A percentile compares a stretch with the other conserved stretches of the same genome.
Evolutionary conservation across 1,284 basidiomycete genomes (phyloP).

Genomic region (Ceratobasidium sp.): DNA sequence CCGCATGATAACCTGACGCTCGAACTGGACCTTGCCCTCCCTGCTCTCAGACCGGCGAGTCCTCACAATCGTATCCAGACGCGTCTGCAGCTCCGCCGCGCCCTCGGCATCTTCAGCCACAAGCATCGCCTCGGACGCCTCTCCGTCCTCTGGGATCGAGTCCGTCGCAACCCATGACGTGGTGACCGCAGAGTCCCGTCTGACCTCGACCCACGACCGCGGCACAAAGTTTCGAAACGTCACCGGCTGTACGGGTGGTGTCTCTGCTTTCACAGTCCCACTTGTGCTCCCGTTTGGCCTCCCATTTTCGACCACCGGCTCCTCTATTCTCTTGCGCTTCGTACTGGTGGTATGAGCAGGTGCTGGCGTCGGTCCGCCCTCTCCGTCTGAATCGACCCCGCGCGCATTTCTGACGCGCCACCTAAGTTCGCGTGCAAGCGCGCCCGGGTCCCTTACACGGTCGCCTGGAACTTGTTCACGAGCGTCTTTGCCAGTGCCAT

Average conservation of each 20-base stretch:
- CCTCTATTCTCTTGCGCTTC: slow-evolving; percentile 66
- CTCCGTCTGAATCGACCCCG: slow-evolving; percentile 76
- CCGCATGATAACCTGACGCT: slow-evolving; percentile 75
- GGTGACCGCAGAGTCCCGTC: slow-evolving; percentile 35
- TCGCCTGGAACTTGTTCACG: slow-evolving; percentile 85
- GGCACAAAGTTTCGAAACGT: slow-evolving; percentile 27
- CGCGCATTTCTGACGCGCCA: slow-evolving; percentile 78
- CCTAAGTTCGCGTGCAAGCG: slow-evolving; percentile 80
- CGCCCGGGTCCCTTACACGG: slow-evolving; percentile 78
- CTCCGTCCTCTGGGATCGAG: slow-evolving; percentile 44
- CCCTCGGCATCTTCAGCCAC: slow-evolving; percentile 48
- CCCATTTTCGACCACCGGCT: slow-evolving; percentile 57
- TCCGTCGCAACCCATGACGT: slow-evolving; percentile 43
- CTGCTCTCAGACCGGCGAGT: slow-evolving; percentile 57
- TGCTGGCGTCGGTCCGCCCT: slow-evolving; percentile 54
- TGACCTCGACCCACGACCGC: slow-evolving; percentile 20
- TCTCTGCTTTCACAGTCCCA: not conserved
- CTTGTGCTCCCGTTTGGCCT: slow-evolving; percentile 1
- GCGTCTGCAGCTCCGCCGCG: slow-evolving; percentile 62
- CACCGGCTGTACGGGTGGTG: slow-evolving; percentile 1
- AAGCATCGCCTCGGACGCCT: slow-evolving; percentile 44
- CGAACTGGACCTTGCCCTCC: slow-evolving; percentile 64
- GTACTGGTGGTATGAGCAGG: slow-evolving; percentile 35
- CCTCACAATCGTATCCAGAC: slow-evolving; percentile 66
- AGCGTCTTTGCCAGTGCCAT: slow-evolving; percentile 72